Evolutionary conservation across 768 basidiomycete genomes (phyloP), one percentile per base, ranked within the genome.

Genomic region (Serpula lacrymans): DNA sequence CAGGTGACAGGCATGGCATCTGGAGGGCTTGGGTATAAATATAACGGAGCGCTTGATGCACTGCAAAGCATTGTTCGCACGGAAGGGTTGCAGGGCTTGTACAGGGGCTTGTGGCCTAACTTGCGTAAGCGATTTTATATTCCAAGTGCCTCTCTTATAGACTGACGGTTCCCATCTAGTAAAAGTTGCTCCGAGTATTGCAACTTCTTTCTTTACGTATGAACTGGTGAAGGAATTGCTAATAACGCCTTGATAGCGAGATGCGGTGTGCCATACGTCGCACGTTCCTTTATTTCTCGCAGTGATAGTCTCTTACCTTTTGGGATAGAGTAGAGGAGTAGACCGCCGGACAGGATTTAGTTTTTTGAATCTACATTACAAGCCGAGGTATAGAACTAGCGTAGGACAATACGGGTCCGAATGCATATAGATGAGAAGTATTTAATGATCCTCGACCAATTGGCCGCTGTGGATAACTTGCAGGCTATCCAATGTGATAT

Each of bases 171-270:
- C 35, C 31, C 20, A 28, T 45, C 43, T 60, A 90, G 88, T 92
- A 46, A 91, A 92, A 59, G 89, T 91, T n/a, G 84, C 88, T 1
- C 89, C 89, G 14, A 88, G 86, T 56, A 91, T 91, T 45, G 87
- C 89, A 25, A 91, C 84, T 26, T 84, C 82, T 23, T 89, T 90
- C 58, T 88, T 86, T 68, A 84, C 79, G 10, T 89, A 90, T 62
- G 88, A 90, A 64, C 55, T 87, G 50, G 73, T 76, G 45, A 76
- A 71, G 45, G 74, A 76, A 17, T 44, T 71, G 24, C 65, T 82
- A 25, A 43, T 77, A 40, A 56, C 67, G 42, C 48, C 54, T 41
- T 68, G 41, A 58, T 39, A 30, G 8, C 14, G 31, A 33, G 31
- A n/a, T n/a, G 6, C 7, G n/a, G 6, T n/a, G 31, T 33, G 14